A percentile compares a stretch with the other conserved stretches of the same genome.
Evolutionary conservation across 2,329 filamentous ascomycete genomes (phyloP).

Genomic region (Stachybotrys chartarum): DNA sequence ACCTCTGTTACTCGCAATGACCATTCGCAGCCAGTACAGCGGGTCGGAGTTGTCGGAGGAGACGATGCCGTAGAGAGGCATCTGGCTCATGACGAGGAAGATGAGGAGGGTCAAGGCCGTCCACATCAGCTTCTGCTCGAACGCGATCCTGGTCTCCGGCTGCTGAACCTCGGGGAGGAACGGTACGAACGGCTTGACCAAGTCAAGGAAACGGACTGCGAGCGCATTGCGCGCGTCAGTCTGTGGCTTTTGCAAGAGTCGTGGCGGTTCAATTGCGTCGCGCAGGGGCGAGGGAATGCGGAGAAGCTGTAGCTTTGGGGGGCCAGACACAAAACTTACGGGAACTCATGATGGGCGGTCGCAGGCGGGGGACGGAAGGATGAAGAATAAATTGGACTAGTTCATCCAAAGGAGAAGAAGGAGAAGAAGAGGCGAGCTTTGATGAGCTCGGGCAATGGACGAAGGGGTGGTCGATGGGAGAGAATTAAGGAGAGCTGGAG

Average conservation of each 20-base stretch:
- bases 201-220: constrained; percentile 95
- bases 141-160: constrained; percentile 96
- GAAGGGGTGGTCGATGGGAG: constrained; percentile 21
- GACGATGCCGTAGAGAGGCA: constrained; percentile 98
- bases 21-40: constrained; percentile 99
- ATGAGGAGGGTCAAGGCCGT: constrained; percentile 90
- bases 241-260: not conserved
- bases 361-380: constrained; percentile 20
- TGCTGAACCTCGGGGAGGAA: constrained; percentile 98
- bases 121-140: constrained; percentile 98
- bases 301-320: not conserved
- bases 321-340: constrained; percentile 31
- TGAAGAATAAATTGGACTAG: constrained; percentile 27
- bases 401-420: constrained; percentile 30
- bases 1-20: constrained; percentile 97
- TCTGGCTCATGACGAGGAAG: constrained; percentile 99
- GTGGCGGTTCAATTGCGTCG: constrained; percentile 17
- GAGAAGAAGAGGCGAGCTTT: constrained; percentile 27
- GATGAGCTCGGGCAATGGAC: constrained; percentile 26
- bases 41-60: constrained; percentile 98
- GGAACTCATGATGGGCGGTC: constrained; percentile 45
- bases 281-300: not conserved
- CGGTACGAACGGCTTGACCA: constrained; percentile 99
- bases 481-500: constrained; percentile 27
- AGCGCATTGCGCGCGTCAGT: constrained; percentile 17